Evolutionary conservation across 2,329 filamentous ascomycete genomes (phyloP), one percentile per base, ranked within the genome.

Genomic region (Colletotrichum sidae): DNA sequence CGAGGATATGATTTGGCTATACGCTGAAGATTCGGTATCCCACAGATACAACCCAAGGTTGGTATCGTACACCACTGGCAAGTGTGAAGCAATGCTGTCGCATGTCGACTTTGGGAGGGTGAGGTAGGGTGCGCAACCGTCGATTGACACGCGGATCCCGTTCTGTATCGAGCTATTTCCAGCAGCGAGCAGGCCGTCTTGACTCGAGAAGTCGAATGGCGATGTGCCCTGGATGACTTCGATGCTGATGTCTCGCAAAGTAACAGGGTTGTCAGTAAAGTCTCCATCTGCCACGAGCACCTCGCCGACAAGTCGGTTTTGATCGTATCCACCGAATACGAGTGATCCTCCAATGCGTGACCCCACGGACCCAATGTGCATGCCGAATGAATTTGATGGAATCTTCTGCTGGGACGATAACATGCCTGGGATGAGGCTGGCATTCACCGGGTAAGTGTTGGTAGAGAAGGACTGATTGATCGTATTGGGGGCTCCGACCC

Each of bases 331-430:
- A 4, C 79, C 80, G 49, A 79, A 75, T 15, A 74, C 70, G 6
- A 81, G 70, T 0, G 80, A 81, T 0, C 76, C 78, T 0, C 68
- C 51, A 65, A 79, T 74, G 0, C 56, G 47, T 6, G 73, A 73
- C 13, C 65, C 68, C 3, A 70, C 77, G 1, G 79, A 78, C 6
- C 79, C 79, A 17, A 82, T 79, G 58, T 82, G 80, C 76, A 82
- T 72, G 13, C 75, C 74, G 62, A 77, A 81, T 1, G 78, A 80
- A 62, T 78, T 80, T 2, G 79, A 81, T 2, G 75, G 72, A 15
- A 72, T 78, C 11, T 67, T 44, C 2, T 69, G 52, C 1, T 72
- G 49, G 7, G 58, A 47, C 59, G 67, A 71, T 10, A 76, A 50
- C 46, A 69, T 72, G n/a, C 74, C 72, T 1, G 75, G 73, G 9